phyloP scores from a whole-genome alignment of 257 asterid species.

The Euphrasia confusa region DNA sequence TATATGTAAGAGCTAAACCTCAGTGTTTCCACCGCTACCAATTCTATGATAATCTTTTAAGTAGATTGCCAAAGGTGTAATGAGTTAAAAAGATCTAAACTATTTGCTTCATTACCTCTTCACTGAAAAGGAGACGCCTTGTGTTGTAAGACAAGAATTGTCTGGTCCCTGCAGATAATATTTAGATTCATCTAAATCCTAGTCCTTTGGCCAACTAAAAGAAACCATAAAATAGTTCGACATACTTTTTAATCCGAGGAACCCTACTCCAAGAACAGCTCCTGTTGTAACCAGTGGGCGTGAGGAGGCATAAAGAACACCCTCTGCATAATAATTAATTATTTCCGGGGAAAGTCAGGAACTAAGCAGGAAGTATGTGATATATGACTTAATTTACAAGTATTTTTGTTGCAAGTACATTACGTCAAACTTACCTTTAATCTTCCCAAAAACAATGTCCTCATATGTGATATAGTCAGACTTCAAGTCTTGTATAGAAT shows the following conservation, averaged over 20 bases:
- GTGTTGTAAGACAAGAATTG: constrained; percentile 63
- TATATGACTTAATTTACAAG: constrained; percentile 18
- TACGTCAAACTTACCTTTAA: constrained; percentile 51
- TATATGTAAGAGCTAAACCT: constrained; percentile 11
- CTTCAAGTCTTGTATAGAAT: constrained; percentile 66
- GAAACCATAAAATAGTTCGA: constrained; percentile 18
- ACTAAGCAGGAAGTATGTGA: background rate
- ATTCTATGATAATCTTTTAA: constrained; percentile 3
- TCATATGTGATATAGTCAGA: constrained; percentile 64
- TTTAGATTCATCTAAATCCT: constrained; percentile 25
- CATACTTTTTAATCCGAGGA: constrained; percentile 74
- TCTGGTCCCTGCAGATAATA: constrained; percentile 56
- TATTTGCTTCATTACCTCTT: constrained; percentile 51
- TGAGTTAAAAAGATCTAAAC: constrained; percentile 5
- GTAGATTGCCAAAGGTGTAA: constrained; percentile 12
- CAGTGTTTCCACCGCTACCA: background rate
- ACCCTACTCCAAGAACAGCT: constrained; percentile 60
- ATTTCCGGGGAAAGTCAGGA: constrained; percentile 13
- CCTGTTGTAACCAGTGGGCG: constrained; percentile 61
- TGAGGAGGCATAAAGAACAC: constrained; percentile 57
- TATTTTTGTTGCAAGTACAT: background rate
- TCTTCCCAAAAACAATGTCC: constrained; percentile 62
- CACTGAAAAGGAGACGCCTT: constrained; percentile 55
- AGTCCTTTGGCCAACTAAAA: constrained; percentile 17
- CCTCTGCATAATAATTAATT: constrained; percentile 50